A percentile compares a stretch with the other conserved stretches of the same genome.
phyloP scores from a whole-genome alignment of 164 flowering plant species.

The Dillenia suffruticosa region DNA sequence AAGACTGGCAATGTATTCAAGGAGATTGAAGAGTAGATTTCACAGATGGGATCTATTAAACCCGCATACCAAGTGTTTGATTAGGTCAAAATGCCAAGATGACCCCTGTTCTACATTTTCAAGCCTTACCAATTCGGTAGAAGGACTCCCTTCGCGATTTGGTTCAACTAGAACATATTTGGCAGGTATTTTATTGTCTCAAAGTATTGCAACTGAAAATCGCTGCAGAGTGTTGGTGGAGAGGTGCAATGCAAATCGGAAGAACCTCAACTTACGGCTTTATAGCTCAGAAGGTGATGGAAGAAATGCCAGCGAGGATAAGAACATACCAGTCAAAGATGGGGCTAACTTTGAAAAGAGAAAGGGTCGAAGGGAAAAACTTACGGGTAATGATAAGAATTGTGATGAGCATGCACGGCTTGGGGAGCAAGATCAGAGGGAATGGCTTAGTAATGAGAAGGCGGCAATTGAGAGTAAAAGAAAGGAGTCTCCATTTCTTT shows the following conservation, averaged over 20 bases:
- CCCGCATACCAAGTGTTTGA: constrained; percentile 28
- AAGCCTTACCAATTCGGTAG: constrained; percentile 3
- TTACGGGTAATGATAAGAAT: constrained; percentile 19
- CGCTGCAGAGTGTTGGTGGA: constrained; percentile 7
- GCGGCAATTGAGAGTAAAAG: constrained; percentile 67
- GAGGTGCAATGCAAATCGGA: constrained; percentile 18
- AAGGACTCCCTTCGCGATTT: constrained; percentile 2
- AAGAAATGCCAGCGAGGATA: constrained; percentile 70
- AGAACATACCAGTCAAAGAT: constrained; percentile 48
- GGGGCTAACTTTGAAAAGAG: constrained; percentile 42
- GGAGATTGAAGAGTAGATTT: constrained; percentile 50
- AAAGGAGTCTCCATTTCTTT: constrained; percentile 78
- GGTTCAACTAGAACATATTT: constrained; percentile 27
- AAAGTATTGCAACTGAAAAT: constrained; percentile 7
- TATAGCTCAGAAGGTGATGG: constrained; percentile 93
- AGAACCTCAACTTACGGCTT: constrained; percentile 24
- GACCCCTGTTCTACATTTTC: constrained; percentile 15
- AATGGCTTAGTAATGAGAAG: constrained; percentile 84
- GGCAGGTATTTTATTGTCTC: constrained; percentile 15
- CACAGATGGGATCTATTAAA: constrained; percentile 37
- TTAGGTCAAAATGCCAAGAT: constrained; percentile 21
- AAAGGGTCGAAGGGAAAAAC: constrained; percentile 30
- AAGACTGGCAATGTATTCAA: constrained; percentile 62
- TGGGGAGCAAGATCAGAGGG: constrained; percentile 91
- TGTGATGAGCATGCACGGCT: constrained; percentile 74